phyloP scores from a whole-genome alignment of 2,329 filamentous ascomycete species.

The Hirsutella thompsonii region DNA sequence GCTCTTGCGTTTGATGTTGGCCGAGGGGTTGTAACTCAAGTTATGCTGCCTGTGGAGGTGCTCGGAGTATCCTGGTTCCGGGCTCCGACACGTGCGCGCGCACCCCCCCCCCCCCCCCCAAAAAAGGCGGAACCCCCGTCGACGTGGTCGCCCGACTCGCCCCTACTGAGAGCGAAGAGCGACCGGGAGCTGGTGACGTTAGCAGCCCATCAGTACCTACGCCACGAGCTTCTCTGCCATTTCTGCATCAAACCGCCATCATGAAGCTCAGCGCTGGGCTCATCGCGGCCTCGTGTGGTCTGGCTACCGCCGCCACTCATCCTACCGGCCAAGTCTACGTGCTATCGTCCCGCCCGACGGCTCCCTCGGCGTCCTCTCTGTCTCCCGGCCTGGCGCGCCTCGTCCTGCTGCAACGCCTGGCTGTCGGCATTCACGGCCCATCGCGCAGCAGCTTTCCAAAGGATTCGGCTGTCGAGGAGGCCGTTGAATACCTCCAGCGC shows the following conservation, averaged over 20 bases:
- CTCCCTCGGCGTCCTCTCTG: constrained; percentile 25
- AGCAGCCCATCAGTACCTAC: constrained; percentile 8
- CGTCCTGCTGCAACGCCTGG: constrained; percentile 45
- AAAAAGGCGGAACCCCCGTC: constrained; percentile 1
- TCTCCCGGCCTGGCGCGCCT: constrained; percentile 42
- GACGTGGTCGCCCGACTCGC: not conserved
- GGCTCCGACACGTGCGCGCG: constrained; percentile 13
- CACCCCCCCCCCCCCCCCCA: no score
- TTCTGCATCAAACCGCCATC: constrained; percentile 18
- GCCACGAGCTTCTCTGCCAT: constrained; percentile 4
- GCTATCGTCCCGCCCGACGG: constrained; percentile 21
- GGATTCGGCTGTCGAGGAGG: constrained; percentile 27
- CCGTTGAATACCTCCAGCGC: constrained; percentile 43
- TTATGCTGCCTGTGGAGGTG: no score
- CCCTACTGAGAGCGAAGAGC: not conserved
- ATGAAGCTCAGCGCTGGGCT: constrained; percentile 31
- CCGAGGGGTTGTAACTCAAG: no score
- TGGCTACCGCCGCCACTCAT: constrained; percentile 23
- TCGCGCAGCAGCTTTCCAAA: constrained; percentile 32
- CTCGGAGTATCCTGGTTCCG: constrained; percentile 13
- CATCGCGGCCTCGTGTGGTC: constrained; percentile 23
- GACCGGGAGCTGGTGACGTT: constrained; percentile 16
- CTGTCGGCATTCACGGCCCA: constrained; percentile 31
- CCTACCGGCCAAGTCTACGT: constrained; percentile 41
- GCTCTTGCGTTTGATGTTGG: no score